A percentile compares a stretch with the other conserved stretches of the same genome.
Evolutionary conservation across 225 moss, liverwort and hornwort genomes (phyloP).

Genomic region (Lunularia cruciata): DNA sequence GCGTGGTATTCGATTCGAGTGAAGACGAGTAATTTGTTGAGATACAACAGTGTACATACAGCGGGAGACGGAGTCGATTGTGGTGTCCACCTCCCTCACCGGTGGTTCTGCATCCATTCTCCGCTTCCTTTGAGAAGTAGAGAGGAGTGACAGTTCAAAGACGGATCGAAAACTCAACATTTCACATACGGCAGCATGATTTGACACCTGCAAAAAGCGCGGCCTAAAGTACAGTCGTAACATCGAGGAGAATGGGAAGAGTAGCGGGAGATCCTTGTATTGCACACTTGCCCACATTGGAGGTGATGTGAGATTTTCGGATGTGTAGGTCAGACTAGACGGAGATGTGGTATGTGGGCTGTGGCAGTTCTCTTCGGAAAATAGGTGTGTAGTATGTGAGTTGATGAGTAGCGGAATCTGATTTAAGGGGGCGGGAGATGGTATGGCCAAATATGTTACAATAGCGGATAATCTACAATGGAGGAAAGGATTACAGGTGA

Average conservation of each 20-base stretch:
- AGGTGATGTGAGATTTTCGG: no score
- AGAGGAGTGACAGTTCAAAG: neutral
- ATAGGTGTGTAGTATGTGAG: neutral
- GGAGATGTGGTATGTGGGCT: no score
- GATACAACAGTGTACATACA: no score
- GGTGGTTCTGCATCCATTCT: neutral
- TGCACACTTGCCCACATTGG: no score
- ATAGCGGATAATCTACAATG: neutral
- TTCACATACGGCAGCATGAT: constrained; percentile 15
- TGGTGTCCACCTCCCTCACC: no score
- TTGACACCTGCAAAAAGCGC: constrained; percentile 15
- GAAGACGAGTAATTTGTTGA: no score
- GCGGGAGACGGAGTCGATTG: no score
- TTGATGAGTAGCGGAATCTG: neutral
- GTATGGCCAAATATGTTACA: constrained; percentile 15
- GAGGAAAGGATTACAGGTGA: neutral
- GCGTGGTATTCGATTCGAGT: no score
- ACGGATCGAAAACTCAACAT: constrained; percentile 12
- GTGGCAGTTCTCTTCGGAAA: no score
- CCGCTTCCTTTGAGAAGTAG: neutral
- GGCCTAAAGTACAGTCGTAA: constrained; percentile 1
- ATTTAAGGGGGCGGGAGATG: neutral
- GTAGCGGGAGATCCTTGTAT: neutral
- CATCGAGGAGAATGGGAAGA: neutral
- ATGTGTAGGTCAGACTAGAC: no score